phyloP scores from a whole-genome alignment of 106 monocot species.

The Phalaenopsis equestris region DNA sequence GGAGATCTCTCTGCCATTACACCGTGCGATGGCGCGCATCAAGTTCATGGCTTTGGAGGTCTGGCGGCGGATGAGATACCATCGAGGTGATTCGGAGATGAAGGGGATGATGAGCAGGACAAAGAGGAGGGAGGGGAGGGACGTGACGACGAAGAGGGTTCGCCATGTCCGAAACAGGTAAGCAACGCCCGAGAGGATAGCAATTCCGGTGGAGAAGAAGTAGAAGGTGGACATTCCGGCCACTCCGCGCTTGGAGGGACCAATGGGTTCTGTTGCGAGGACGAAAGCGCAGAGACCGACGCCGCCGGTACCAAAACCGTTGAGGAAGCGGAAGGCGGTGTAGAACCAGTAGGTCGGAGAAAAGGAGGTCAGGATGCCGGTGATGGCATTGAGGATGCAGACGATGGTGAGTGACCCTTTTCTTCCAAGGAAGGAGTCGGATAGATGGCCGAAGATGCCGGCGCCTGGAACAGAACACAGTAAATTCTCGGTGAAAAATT shows the following conservation, averaged over 20 bases:
- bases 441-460: conserved; percentile 80
- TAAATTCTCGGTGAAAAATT: too few relatives aligned
- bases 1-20: conserved; percentile 34
- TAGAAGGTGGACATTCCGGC: conserved; percentile 93
- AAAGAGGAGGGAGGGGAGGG: conserved; percentile 71
- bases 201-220: conserved; percentile 87
- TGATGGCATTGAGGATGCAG: conserved; percentile 46
- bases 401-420: conserved; percentile 56
- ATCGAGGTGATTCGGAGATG: conserved; percentile 78
- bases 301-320: conserved; percentile 78
- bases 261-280: conserved; percentile 88
- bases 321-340: conserved; percentile 60
- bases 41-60: conserved; percentile 35
- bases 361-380: conserved; percentile 71
- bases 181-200: conserved; percentile 46
- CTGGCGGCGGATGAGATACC: conserved; percentile 71
- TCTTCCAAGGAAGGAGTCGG: conserved; percentile 75
- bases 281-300: conserved; percentile 83
- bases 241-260: conserved; percentile 49
- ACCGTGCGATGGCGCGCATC: conserved; percentile 37
- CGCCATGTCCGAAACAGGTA: conserved; percentile 60
- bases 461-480: conserved; percentile 41
- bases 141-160: conserved; percentile 49
- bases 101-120: conserved; percentile 53
- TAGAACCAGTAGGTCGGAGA: conserved; percentile 58